phyloP scores from a whole-genome alignment of 2,329 filamentous ascomycete genomes.

The Stemphylium beticola region DNA sequence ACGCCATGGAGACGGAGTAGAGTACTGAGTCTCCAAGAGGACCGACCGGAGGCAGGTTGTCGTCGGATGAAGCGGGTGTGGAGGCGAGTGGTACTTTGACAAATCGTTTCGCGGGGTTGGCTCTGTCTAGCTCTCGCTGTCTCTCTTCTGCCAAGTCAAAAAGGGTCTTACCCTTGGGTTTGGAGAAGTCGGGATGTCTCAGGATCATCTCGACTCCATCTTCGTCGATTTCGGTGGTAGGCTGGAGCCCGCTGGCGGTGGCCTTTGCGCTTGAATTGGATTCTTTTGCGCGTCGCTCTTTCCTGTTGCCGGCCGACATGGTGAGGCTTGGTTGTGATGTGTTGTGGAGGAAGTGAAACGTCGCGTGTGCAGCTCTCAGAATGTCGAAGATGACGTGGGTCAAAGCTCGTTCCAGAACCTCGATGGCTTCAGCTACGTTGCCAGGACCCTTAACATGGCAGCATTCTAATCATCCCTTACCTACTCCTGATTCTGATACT shows the following conservation, averaged over 20 bases:
- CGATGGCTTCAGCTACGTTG: background rate
- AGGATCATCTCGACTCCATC: constrained; percentile 66
- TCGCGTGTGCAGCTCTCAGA: constrained; percentile 33
- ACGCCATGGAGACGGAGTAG: constrained; percentile 65
- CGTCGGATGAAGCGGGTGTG: constrained; percentile 20
- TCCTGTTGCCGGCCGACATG: constrained; percentile 52
- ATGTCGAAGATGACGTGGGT: constrained; percentile 20
- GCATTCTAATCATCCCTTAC: background rate
- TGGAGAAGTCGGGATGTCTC: constrained; percentile 70
- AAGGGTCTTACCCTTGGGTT: constrained; percentile 69
- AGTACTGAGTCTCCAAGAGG: constrained; percentile 56
- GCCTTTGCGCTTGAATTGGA: constrained; percentile 23
- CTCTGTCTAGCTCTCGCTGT: constrained; percentile 51
- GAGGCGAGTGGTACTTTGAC: constrained; percentile 42
- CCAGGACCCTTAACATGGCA: background rate
- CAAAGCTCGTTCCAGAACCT: constrained; percentile 18
- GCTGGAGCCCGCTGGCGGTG: constrained; percentile 45
- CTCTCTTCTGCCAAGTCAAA: constrained; percentile 73
- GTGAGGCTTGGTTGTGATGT: constrained; percentile 8
- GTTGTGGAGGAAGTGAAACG: constrained; percentile 15
- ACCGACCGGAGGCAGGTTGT: constrained; percentile 52
- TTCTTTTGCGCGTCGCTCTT: constrained; percentile 52
- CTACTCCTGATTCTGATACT: background rate
- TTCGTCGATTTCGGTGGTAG: constrained; percentile 44
- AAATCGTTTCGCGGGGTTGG: constrained; percentile 53